Evolutionary conservation across 2,329 filamentous ascomycete species (phyloP).

Genomic region (Fusarium fracticaudum): DNA sequence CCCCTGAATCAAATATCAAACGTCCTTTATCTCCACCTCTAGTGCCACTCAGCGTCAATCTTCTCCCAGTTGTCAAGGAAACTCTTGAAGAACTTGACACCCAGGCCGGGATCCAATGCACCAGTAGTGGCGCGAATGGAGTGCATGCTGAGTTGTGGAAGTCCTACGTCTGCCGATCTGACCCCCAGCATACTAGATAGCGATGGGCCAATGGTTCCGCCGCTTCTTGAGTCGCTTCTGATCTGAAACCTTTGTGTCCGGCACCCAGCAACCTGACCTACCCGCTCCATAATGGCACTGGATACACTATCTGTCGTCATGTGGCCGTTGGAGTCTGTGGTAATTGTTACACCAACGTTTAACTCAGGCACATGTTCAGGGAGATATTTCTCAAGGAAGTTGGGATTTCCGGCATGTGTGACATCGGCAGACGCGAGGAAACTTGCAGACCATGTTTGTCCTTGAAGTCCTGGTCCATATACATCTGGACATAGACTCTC

Average conservation of each 20-base stretch:
- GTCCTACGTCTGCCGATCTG: conserved; percentile 84
- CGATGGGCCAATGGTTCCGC: conserved; percentile 96
- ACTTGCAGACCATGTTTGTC: conserved; percentile 77
- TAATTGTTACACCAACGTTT: conserved; percentile 86
- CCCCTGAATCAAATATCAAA: conserved; percentile 4
- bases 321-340: conserved; percentile 87
- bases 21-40: conserved; percentile 10
- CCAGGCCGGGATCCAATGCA: conserved; percentile 84
- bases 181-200: conserved; percentile 83
- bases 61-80: conserved; percentile 88
- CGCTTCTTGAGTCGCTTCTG: conserved; percentile 87
- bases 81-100: conserved; percentile 87
- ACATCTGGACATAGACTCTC: conserved; percentile 68
- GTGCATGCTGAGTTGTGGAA: conserved; percentile 95
- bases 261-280: conserved; percentile 77
- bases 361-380: conserved; percentile 86
- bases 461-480: conserved; percentile 70
- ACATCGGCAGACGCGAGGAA: conserved; percentile 90
- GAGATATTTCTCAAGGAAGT: conserved; percentile 87
- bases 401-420: conserved; percentile 92
- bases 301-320: conserved; percentile 95
- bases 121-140: conserved; percentile 90
- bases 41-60: conserved; percentile 81
- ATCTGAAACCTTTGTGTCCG: conserved; percentile 92
- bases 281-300: conserved; percentile 79